Conservation (phyloP, 2,329 filamentous ascomycete genomes). For the Diaporthe citri region DNA sequence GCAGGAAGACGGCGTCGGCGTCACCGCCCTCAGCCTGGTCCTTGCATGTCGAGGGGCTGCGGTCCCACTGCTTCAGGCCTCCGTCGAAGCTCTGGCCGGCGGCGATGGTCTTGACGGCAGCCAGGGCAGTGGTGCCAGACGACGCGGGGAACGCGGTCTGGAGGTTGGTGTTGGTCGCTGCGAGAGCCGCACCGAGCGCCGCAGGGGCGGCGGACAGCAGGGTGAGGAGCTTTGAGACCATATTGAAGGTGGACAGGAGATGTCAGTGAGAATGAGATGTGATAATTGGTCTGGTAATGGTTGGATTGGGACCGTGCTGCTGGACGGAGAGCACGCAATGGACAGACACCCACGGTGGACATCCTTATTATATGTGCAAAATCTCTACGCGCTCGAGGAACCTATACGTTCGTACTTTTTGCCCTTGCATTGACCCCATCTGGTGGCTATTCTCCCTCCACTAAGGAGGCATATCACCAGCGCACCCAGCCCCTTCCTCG, state of each 20-base stretch:
- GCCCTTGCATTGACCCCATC: neutral
- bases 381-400: neutral
- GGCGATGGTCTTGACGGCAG: conserved; percentile 48
- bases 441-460: conserved; percentile 1
- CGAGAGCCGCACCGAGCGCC: conserved; percentile 17
- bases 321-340: neutral
- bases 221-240: conserved; percentile 10
- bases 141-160: conserved; percentile 50
- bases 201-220: conserved; percentile 16
- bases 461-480: neutral
- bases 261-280: neutral
- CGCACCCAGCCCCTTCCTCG: neutral
- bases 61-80: conserved; percentile 50
- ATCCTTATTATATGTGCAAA: conserved; percentile 8
- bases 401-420: neutral
- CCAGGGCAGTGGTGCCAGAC: conserved; percentile 53
- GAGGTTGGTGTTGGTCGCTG: conserved; percentile 24
- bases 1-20: conserved; percentile 61
- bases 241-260: neutral
- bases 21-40: conserved; percentile 44
- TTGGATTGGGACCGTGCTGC: neutral
- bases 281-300: neutral
- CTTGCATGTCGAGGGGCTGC: conserved; percentile 33
- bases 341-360: neutral
- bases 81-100: conserved; percentile 54